Evolutionary conservation across 768 basidiomycete genomes (phyloP), one percentile per base, ranked within the genome.

Genomic region (Lyophyllum shimeji): DNA sequence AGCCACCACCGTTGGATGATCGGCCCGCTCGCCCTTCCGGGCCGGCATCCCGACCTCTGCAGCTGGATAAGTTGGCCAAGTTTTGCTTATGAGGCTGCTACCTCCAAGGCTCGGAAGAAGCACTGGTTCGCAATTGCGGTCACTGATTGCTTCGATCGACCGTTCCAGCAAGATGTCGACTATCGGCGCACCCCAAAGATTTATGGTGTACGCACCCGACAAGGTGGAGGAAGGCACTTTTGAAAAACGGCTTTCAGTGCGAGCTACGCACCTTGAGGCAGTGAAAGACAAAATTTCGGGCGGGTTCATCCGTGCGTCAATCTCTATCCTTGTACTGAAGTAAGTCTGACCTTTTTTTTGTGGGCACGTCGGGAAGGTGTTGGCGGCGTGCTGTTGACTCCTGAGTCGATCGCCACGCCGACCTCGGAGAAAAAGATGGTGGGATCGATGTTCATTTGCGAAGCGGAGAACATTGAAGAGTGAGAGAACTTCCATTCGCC

Each of bases 201-300:
- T 84, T 66, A 60, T 86, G 51, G 82, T 90, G 27, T 88, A 82
- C 61, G 85, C 86, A 1, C 87, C 86, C 2, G 88, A 90, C 65
- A 80, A 76, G 62, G 80, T 80, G 12, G 83, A 86, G 52, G 74
- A 76, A 48, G 86, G 78, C 2, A 80, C 82, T 2, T 77, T 83
- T 42, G 75, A 75, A 20, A 77, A 79, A n/a, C 77, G 88, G 29
- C 70, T 86, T 58, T 74, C 77, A 1, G 83, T 88, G 5, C 74
- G 88, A 33, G 60, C 71, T 3, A 60, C 68, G 37, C 89, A 90
- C 66, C 65, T 87, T 7, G 74, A 72, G 39, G 70, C 57, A 13
- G 81, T 81, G 12, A 75, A 77, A 51, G 67, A 69, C 21, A 63
- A 68, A 12, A 73, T 79, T 58, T 65, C 67, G 39, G 68, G 68